Evolutionary conservation across 2,329 filamentous ascomycete genomes (phyloP), one percentile per base, ranked within the genome.

Genomic region (Westerdykella sp.): DNA sequence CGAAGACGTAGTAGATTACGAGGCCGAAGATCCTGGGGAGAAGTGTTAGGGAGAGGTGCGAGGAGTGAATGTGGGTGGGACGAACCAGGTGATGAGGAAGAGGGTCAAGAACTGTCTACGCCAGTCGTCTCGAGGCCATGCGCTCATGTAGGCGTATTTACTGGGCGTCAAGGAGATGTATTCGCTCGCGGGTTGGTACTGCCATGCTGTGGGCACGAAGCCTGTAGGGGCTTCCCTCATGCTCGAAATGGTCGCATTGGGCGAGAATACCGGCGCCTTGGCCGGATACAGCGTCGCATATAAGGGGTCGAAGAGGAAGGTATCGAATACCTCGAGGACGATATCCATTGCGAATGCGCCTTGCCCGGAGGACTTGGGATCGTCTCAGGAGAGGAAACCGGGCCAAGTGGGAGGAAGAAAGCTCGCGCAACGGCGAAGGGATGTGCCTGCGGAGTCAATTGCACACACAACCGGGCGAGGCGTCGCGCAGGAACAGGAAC

Each of bases 61-160:
- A 14, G 22, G 16, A 32, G 15, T 42, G 21, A 10, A 14, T 9
- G 18, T 34, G 37, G 11, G 31, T 10, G 21, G 4, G 28, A 28
- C 54, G 34, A 72, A 95, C 91, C 88, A 95, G 56, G 87, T 90
- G 45, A 95, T 87, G 38, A 93, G 62, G 67, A 85, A 95, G 46
- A 96, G 73, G 30, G 85, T 85, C 39, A 86, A 60, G 37, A 76
- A 70, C 68, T 96, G 90, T 52, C 91, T 80, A 54, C 73, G 79
- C 44, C 84, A 73, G 59, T 94, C 86, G 63, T 95, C 87, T 55
- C 91, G 79, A 13, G 81, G 71, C 81, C 81, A 85, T 34, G 78
- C 73, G 67, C 87, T 95, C 75, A 81, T 73, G 61, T 88, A 95
- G 22, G 91, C 89, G 55, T 83, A 86, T 51, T 83, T 70, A 37